Percentiles rank a stretch among this genome's conserved stretches.
These are phyloP conservation scores for Sungouiella thailandica DNA, from an alignment of 805 yeast species.

Conservation along the genomic window DNA sequence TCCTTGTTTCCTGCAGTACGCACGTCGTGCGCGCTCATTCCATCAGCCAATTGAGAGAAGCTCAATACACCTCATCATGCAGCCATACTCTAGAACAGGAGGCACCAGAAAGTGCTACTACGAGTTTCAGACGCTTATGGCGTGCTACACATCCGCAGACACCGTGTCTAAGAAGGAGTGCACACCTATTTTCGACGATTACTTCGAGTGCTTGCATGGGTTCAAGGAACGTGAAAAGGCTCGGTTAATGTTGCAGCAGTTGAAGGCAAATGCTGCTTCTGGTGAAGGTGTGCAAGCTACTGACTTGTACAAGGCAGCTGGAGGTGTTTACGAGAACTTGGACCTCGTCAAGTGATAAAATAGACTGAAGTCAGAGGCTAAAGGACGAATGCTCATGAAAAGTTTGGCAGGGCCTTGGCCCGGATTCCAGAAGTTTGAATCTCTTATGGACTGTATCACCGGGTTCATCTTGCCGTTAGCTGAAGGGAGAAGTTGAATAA, in stretches of 20 bases:
- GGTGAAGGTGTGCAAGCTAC: conserved; percentile 38
- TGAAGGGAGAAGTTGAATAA: not conserved
- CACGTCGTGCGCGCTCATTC: too few species aligned
- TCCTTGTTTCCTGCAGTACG: too few species aligned
- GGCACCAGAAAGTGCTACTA: conserved; percentile 46
- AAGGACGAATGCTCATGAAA: too few species aligned
- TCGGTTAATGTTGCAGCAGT: conserved; percentile 41
- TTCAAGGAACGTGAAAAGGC: conserved; percentile 42
- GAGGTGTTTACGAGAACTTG: conserved; percentile 39
- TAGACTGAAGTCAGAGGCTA: not conserved
- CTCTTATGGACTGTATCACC: too few species aligned
- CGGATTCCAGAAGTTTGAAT: too few species aligned
- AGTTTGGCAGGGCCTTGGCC: too few species aligned
- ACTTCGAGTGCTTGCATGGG: conserved; percentile 45
- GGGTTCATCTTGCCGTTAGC: not conserved
- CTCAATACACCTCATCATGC: conserved; percentile 23
- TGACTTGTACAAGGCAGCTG: conserved; percentile 40
- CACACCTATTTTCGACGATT: conserved; percentile 41
- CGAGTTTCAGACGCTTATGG: conserved; percentile 41
- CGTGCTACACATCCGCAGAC: conserved; percentile 42
- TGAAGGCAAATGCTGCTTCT: conserved; percentile 39
- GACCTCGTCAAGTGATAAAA: conserved; percentile 27
- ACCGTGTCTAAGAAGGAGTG: conserved; percentile 38
- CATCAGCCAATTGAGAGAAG: conserved; percentile 1
- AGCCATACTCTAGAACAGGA: conserved; percentile 44